phyloP scores from a whole-genome alignment of 179 eudicot species.

The Amaranthus tricolor region DNA sequence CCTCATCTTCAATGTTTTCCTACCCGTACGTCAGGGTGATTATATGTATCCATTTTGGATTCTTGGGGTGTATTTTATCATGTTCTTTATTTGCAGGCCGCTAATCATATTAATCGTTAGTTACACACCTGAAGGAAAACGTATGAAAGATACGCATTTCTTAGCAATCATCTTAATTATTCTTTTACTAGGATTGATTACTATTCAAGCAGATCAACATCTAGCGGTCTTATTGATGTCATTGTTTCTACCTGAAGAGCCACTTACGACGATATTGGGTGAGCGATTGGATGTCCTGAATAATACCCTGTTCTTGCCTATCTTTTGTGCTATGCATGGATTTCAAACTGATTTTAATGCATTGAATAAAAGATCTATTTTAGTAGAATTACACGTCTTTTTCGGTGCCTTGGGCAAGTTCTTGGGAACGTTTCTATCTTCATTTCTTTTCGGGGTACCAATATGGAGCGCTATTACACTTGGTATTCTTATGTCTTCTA shows the following conservation, averaged over 20 bases:
- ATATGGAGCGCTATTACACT: slow-evolving; percentile 17
- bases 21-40: not conserved
- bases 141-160: slow-evolving; percentile 16
- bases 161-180: not conserved
- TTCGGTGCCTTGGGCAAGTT: slow-evolving; percentile 24
- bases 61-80: not conserved
- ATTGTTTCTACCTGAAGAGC: slow-evolving; percentile 28
- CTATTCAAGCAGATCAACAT: slow-evolving; percentile 7
- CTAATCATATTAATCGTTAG: not conserved
- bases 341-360: not conserved
- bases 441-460: not conserved
- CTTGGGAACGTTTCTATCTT: slow-evolving; percentile 9
- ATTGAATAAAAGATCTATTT: not conserved
- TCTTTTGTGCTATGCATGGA: slow-evolving; percentile 31
- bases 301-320: slow-evolving; percentile 23
- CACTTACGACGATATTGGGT: slow-evolving; percentile 20
- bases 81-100: slow-evolving; percentile 20
- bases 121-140: slow-evolving; percentile 10
- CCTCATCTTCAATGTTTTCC: not conserved
- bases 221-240: slow-evolving; percentile 19
- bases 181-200: not conserved
- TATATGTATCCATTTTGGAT: not conserved
- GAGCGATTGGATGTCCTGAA: slow-evolving; percentile 26
- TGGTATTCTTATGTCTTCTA: slow-evolving; percentile 24
- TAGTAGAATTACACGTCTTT: not conserved